Base-by-base conservation (phyloP, 345 rosid species). In the Ceriops zippeliana region DNA sequence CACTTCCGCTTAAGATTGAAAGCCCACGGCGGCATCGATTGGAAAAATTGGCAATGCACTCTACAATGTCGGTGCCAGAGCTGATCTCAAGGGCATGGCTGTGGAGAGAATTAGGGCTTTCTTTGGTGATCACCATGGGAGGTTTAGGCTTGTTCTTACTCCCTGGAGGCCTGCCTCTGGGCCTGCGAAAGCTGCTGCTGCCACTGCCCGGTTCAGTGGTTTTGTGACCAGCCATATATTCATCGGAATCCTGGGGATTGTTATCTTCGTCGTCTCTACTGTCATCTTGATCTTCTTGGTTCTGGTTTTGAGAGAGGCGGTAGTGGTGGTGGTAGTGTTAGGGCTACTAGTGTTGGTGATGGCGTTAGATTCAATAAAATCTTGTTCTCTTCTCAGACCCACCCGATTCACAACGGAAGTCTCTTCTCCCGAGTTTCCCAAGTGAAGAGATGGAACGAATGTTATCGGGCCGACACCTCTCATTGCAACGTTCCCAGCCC, bases 101-200 rank as follows among this genome's bases (percentile, higher is more conserved):
- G 10, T 82, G 88, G 10, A 93, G 86, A 7, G 95, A 81, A 74
- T 89, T 89, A 35, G 97, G 95, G 78, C 91, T 85, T 66, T 93
- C 98, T 74, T 90, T 93, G 26, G 96, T 87, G 61, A 93, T 79
- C 27, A 93, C 83, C 1, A 89, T 71, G 0, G 97, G 97, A 9
- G 81, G 83, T 73, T 83, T 93, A 0, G 91, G 88, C 69, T 85
- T 91, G 85, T 93, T 93, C 78, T 83, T 93, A 1, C 97, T 89
- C 49, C 98, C 98, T 0, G 92, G 83, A 1, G 98, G 98, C 21
- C 97, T 71, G 1, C 98, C 98, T 74, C 97, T 82, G 0, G 93
- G 93, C 24, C 98, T 81, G 0, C 97, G 90, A 38, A 84, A 81
- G 6, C 75, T 75, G 19, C 83, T 78, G 19, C 85, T 78, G 4